Evolutionary conservation across 2,329 filamentous ascomycete genomes (phyloP).

Genomic region (Pseudocercospora vitis): DNA sequence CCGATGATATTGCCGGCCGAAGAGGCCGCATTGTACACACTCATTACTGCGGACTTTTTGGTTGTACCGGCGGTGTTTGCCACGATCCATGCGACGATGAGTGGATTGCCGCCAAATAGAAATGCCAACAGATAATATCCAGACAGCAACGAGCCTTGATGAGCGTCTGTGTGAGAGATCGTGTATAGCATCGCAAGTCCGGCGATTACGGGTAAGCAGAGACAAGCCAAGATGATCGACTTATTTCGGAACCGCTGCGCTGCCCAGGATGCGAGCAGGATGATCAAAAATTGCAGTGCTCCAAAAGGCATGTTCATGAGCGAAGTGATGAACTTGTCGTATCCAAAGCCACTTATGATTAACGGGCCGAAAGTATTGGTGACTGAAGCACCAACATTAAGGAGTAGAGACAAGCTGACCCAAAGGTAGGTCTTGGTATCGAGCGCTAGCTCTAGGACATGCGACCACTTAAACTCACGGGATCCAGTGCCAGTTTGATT

Average conservation of each 20-base stretch:
- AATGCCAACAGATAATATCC: slow-evolving; percentile 68
- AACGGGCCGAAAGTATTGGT: slow-evolving; percentile 66
- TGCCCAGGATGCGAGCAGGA: slow-evolving; percentile 59
- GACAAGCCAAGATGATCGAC: slow-evolving; percentile 53
- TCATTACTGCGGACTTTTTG: slow-evolving; percentile 66
- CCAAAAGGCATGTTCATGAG: slow-evolving; percentile 69
- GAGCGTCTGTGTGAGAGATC: slow-evolving; percentile 47
- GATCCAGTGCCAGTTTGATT: slow-evolving; percentile 51
- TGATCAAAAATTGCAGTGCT: slow-evolving; percentile 59
- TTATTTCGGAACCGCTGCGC: slow-evolving; percentile 60
- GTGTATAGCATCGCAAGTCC: slow-evolving; percentile 60
- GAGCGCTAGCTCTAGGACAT: slow-evolving; percentile 45
- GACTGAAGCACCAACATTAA: slow-evolving; percentile 65
- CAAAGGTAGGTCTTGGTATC: slow-evolving; percentile 59
- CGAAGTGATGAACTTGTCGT: slow-evolving; percentile 57
- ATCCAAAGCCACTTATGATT: slow-evolving; percentile 62
- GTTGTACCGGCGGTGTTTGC: slow-evolving; percentile 68
- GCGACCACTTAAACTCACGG: slow-evolving; percentile 48
- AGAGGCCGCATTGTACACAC: slow-evolving; percentile 62
- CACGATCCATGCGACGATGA: slow-evolving; percentile 68
- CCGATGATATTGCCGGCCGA: slow-evolving; percentile 66
- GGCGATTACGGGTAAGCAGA: slow-evolving; percentile 61
- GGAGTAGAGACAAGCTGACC: slow-evolving; percentile 59
- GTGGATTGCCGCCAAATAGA: slow-evolving; percentile 64
- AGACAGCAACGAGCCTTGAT: slow-evolving; percentile 53